Conservation (phyloP, 1,284 basidiomycete species). For the Ustilago curta region DNA sequence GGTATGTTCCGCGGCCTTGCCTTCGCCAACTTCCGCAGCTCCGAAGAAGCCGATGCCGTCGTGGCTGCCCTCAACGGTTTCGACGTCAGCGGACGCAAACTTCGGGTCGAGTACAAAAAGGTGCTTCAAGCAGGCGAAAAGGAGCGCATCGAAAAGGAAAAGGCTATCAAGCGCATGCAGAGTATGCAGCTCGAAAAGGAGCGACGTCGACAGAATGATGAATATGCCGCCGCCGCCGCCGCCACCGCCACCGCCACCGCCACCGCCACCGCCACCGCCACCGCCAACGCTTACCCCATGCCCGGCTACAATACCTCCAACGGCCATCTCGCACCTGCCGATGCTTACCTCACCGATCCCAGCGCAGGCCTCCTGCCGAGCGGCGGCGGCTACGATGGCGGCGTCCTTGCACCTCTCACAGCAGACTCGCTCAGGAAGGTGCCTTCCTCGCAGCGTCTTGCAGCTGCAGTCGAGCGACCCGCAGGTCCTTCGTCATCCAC, state of each 20-base stretch:
- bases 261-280: too few species aligned
- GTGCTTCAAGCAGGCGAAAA: conserved; percentile 98
- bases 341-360: conserved; percentile 21
- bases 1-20: conserved; percentile 95
- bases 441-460: conserved; percentile 40
- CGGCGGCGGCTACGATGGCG: conserved; percentile 9
- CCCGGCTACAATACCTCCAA: conserved; percentile 31
- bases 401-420: conserved; percentile 41
- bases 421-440: conserved; percentile 50
- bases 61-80: conserved; percentile 90
- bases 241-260: too few species aligned
- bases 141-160: conserved; percentile 98
- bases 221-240: conserved; percentile 36
- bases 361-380: conserved; percentile 12
- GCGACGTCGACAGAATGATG: conserved; percentile 51
- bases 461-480: conserved; percentile 17
- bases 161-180: conserved; percentile 97
- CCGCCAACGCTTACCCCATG: conserved; percentile 48
- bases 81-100: conserved; percentile 96
- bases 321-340: conserved; percentile 15
- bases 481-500: conserved; percentile 40
- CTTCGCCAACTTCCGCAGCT: conserved; percentile 96
- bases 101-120: conserved; percentile 99
- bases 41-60: conserved; percentile 91
- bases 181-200: conserved; percentile 66